Percentiles rank a stretch among this genome's conserved stretches.
These are phyloP conservation scores for Populus tremula DNA, from an alignment of 345 rosid species.

Conservation along the genomic window DNA sequence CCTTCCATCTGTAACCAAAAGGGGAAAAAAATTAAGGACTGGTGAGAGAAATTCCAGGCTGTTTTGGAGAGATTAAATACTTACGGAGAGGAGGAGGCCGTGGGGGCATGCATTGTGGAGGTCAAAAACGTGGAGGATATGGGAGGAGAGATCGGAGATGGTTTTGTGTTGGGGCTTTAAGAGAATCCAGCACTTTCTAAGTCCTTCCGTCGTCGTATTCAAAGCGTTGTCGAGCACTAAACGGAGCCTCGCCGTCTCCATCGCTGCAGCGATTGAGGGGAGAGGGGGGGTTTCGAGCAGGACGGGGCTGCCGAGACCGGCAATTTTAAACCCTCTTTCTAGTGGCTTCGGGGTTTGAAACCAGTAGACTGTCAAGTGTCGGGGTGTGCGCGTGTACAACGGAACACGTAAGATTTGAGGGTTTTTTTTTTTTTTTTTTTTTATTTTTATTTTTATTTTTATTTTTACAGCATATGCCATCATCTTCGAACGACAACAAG, in stretches of 20 bases:
- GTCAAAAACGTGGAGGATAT: slow-evolving; percentile 50
- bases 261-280: slow-evolving; percentile 22
- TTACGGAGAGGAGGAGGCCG: slow-evolving; percentile 74
- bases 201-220: slow-evolving; percentile 55
- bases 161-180: slow-evolving; percentile 64
- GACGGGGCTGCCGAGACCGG: neutral
- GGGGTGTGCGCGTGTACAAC: too few relatives aligned
- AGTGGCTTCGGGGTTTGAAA: neutral
- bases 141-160: slow-evolving; percentile 62
- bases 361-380: neutral
- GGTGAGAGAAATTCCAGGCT: neutral
- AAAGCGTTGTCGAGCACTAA: slow-evolving; percentile 50
- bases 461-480: too few relatives aligned
- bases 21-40: neutral
- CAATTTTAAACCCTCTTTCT: slow-evolving; percentile 9
- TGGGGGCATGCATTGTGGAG: slow-evolving; percentile 62
- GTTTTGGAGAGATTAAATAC: neutral
- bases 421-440: too few relatives aligned
- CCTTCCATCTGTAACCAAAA: slow-evolving; percentile 79
- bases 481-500: too few relatives aligned
- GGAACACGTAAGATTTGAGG: too few relatives aligned
- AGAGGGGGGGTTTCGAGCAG: neutral
- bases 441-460: too few relatives aligned
- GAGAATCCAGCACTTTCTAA: slow-evolving; percentile 74
- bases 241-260: slow-evolving; percentile 63